Evolutionary conservation across 2,329 filamentous ascomycete species (phyloP), one percentile per base, ranked within the genome.

Genomic region (Bipolaris gigantea): DNA sequence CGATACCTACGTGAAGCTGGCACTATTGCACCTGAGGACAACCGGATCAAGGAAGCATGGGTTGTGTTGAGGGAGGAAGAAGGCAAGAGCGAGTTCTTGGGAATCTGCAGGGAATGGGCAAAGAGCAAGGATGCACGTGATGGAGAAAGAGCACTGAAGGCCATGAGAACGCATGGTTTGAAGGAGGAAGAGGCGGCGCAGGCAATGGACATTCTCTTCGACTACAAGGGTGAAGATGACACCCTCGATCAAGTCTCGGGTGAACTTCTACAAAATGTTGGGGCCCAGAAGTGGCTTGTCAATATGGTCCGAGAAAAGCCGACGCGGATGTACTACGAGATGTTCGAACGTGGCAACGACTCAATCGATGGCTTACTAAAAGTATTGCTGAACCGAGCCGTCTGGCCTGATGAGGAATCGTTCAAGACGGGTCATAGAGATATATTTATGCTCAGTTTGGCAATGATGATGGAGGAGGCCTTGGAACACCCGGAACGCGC

Each of bases 401-500:
- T 74, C 15, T 81, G 79, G 79, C 51, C 65, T 1, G 68, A 72
- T 19, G 71, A 78, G 40, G 66, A 75, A 55, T 57, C 64, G 44
- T 83, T 76, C 76, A 83, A 67, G 25, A 65, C 69, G 10, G 77
- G 76, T 2, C 75, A 80, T 56, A 59, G 75, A 63, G 87, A 90
- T 67, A 80, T 88, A 67, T 88, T 89, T 51, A 84, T 88, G 67
- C 84, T 96, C 53, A 86, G 93, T 63, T 85, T 97, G 62, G 92
- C 92, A 21, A 89, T 89, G 67, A 80, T 97, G 64, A 95, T 97
- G 87, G 90, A 95, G 72, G 91, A 90, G 40, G 92, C 91, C 48
- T 85, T 92, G 65, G 90, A 96, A 52, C 73, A 84, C 55, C 83
- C 85, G 34, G 83, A 83, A 40, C 79, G 83, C 42, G 81, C 84